Evolutionary conservation across 2,329 filamentous ascomycete genomes (phyloP).

Genomic region (Blumeriella jaapii): DNA sequence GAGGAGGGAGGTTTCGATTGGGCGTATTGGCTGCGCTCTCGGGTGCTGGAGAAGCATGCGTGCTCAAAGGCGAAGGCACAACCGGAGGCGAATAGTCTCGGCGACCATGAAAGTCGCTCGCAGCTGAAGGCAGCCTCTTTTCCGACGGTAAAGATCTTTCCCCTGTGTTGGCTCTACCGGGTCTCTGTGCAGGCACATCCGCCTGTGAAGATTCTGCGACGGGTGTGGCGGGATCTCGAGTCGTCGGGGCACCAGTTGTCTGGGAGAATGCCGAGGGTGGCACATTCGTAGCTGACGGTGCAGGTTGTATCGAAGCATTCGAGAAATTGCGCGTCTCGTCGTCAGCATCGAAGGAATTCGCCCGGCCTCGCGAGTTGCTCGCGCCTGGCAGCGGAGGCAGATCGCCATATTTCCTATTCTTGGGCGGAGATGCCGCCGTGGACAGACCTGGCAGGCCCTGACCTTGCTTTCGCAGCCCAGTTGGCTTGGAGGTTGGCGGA

Average conservation of each 20-base stretch:
- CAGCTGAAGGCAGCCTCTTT: constrained; percentile 11
- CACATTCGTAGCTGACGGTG: constrained; percentile 11
- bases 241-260: constrained; percentile 16
- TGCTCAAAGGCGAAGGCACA: constrained; percentile 35
- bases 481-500: constrained; percentile 30
- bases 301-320: constrained; percentile 16
- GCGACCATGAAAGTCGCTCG: constrained; percentile 29
- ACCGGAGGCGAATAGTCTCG: constrained; percentile 42
- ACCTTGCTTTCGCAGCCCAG: constrained; percentile 33
- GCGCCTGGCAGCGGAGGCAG: constrained; percentile 20
- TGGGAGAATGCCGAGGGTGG: constrained; percentile 25
- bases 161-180: constrained; percentile 8
- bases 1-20: constrained; percentile 39
- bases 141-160: constrained; percentile 18
- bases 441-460: constrained; percentile 21
- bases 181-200: constrained; percentile 6
- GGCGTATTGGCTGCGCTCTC: constrained; percentile 22
- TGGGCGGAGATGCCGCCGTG: constrained; percentile 8
- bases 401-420: constrained; percentile 24
- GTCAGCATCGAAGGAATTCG: constrained; percentile 42
- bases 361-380: constrained; percentile 15
- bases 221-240: constrained; percentile 15
- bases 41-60: constrained; percentile 31
- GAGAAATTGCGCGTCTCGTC: constrained; percentile 42
- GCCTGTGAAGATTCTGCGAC: constrained; percentile 14